Evolutionary conservation across 805 yeast genomes (phyloP).

Genomic region (Starmerella scarabaei): DNA sequence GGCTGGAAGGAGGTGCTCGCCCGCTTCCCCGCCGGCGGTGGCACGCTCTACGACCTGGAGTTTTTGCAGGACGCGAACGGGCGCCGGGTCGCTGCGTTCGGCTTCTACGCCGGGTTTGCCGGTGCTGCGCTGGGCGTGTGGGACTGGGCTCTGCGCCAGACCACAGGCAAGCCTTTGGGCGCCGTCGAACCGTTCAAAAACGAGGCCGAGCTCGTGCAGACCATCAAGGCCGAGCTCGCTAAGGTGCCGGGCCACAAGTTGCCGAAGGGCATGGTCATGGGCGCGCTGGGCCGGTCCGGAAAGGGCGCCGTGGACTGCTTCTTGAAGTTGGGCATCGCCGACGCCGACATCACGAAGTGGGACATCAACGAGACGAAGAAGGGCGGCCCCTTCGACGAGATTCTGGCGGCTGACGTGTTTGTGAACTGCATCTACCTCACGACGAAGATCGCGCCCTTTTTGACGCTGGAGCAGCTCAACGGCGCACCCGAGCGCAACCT

Average conservation of each 20-base stretch:
- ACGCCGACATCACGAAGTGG: conserved; percentile 75
- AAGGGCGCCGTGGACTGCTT: conserved; percentile 87
- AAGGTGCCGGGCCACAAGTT: conserved; percentile 33
- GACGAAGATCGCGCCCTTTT: conserved; percentile 85
- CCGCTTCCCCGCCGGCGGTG: conserved; percentile 86
- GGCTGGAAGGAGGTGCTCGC: conserved; percentile 90
- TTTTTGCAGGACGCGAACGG: conserved; percentile 88
- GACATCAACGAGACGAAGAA: conserved; percentile 91
- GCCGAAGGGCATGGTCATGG: conserved; percentile 80
- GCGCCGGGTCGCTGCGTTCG: conserved; percentile 98
- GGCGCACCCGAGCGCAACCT: conserved; percentile 49
- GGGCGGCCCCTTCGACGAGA: conserved; percentile 96
- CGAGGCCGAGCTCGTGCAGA: conserved; percentile 60
- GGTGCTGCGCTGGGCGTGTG: conserved; percentile 95
- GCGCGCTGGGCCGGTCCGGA: conserved; percentile 98
- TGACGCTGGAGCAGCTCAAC: conserved; percentile 57
- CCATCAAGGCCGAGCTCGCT: conserved; percentile 51
- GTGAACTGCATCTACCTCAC: conserved; percentile 93
- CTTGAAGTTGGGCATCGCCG: conserved; percentile 77
- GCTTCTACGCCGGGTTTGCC: conserved; percentile 99
- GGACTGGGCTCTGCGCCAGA: conserved; percentile 89
- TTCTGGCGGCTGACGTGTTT: conserved; percentile 75
- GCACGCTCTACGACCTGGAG: conserved; percentile 84
- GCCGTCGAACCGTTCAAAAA: conserved; percentile 73
- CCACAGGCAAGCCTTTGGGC: conserved; percentile 49